These are phyloP conservation scores for Oryza australiensis DNA, from an alignment of 176 grass and related monocot genomes.

Conservation along the genomic window DNA sequence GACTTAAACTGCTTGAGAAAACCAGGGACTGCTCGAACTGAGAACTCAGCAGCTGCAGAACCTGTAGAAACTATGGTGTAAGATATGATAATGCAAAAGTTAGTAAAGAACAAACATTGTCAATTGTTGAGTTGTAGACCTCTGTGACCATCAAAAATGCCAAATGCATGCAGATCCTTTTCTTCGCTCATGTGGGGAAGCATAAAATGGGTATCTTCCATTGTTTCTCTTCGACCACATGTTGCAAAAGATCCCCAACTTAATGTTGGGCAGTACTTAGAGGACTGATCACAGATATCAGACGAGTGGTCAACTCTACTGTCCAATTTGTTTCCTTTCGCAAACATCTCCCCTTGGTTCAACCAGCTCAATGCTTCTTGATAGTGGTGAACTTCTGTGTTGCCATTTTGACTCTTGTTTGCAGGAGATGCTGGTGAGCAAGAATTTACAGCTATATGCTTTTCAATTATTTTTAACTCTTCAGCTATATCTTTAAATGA, in stretches of 20 bases:
- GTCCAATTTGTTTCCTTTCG: conserved; percentile 38
- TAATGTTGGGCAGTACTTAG: conserved; percentile 66
- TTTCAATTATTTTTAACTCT: conserved; percentile 50
- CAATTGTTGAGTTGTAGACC: conserved; percentile 45
- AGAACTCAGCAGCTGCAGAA: conserved; percentile 94
- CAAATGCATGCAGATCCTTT: conserved; percentile 75
- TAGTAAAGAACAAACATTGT: conserved; percentile 16
- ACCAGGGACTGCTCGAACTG: conserved; percentile 77
- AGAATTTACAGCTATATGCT: conserved; percentile 41
- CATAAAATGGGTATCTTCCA: conserved; percentile 98
- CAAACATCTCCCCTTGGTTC: conserved; percentile 65
- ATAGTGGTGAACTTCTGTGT: conserved; percentile 41
- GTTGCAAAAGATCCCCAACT: conserved; percentile 96
- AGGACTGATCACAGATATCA: conserved; percentile 45
- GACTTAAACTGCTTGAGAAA: conserved; percentile 64
- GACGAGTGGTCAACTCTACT: conserved; percentile 33
- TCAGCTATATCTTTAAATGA: conserved; percentile 72
- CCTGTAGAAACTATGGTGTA: conserved; percentile 56
- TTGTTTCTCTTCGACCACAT: conserved; percentile 82
- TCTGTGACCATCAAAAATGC: conserved; percentile 98
- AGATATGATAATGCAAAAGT: conserved; percentile 34
- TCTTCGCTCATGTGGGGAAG: conserved; percentile 65
- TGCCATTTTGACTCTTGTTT: conserved; percentile 46
- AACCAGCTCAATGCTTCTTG: conserved; percentile 83
- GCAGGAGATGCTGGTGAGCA: conserved; percentile 21